Base-by-base conservation (phyloP, 2,329 filamentous ascomycete species). In the Aspergillus eucalypticola region DNA sequence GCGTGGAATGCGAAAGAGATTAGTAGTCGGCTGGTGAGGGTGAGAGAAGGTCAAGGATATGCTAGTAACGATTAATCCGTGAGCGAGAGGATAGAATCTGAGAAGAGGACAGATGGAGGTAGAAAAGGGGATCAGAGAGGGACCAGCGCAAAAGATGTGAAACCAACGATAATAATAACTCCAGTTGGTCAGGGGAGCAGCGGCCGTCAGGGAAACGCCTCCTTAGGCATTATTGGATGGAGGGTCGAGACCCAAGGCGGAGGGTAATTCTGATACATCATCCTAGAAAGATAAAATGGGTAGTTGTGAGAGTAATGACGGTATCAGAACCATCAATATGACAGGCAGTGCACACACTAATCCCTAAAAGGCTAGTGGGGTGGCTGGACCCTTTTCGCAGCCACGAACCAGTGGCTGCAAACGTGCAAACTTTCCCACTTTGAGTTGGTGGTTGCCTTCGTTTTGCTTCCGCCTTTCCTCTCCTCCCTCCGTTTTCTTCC, bases 101-200 rank as follows among this genome's bases (percentile, higher is more conserved):
- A 60, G 44, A 57, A 65, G 50, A 61, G 57, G 54, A 59, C 57
- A 51, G 55, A 59, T 51, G 46, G 21, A 54, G 56, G 42, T 46
- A 56, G 57, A 27, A 51, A 51, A 56, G 48, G 58, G 42, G 59
- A 58, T 46, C 44, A 27, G 21, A 61, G 46, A 63, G 54, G 51
- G 32, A 53, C 44, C 46, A 54, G 50, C 54, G 46, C 21, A 46
- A 54, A 46, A 58, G 52, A 61, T 39, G 41, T 57, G 59, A 61
- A 62, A 63, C 58, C 55, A 44, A 51, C 21, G 53, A 55, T 50
- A 50, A 29, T 27, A 27, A 50, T 27, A 25, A 13, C 19, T 25
- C 13, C 15, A 27, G 13, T n/a, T 17, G 50, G 56, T 71, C 68
- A 73, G 70, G 71, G 69, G 70, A 70, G 64, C 62, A 67, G 56